Evolutionary conservation across 2,329 filamentous ascomycete species (phyloP), one percentile per base, ranked within the genome.

Genomic region (Penicillium sp.): DNA sequence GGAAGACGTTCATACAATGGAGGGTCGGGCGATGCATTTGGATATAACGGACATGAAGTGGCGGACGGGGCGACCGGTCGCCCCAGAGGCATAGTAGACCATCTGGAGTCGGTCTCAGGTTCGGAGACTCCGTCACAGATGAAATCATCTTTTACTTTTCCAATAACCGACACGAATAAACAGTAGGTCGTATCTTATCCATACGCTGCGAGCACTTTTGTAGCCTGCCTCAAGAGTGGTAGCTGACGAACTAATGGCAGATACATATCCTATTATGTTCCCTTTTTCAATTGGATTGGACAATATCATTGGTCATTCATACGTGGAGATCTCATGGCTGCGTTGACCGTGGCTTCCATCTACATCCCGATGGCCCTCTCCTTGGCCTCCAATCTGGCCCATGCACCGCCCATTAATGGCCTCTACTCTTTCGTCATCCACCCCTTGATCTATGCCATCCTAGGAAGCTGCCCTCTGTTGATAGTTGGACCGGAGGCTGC

Each of bases 341-440:
- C 93, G 47, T 73, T 97, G 60, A 97, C 94, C n/a, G 88, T 99
- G 78, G 90, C 93, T n/a, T 96, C 92, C 26, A 94, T 99, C 78
- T 99, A 99, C 73, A 89, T 99, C 37, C 94, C 94, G 50, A 97
- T 99, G 92, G 89, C 92, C 0, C 83, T 99, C 14, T 97, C 94
- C 0, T 88, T 95, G 61, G 92, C 94, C 53, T 86, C 90, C 39
- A 97, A 97, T 69, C 85, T 99, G 40, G 92, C 89, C 6, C 94
- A 97, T 71, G 86, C 97, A 2, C 92, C 93, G 9, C 89, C 94
- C 0, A 92, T 97, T 67, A 93, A 96, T 69, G 94, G 94, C 0
- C 82, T 99, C 4, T 99, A 97, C 76, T 85, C 90, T 16, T 97
- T 97, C 71, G 90, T 95, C 60, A 90, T 97, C 78, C 92, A 92